Percentiles rank a stretch among this genome's conserved stretches.
phyloP scores from a whole-genome alignment of 768 basidiomycete species.

The Rhizopogon sp. region DNA sequence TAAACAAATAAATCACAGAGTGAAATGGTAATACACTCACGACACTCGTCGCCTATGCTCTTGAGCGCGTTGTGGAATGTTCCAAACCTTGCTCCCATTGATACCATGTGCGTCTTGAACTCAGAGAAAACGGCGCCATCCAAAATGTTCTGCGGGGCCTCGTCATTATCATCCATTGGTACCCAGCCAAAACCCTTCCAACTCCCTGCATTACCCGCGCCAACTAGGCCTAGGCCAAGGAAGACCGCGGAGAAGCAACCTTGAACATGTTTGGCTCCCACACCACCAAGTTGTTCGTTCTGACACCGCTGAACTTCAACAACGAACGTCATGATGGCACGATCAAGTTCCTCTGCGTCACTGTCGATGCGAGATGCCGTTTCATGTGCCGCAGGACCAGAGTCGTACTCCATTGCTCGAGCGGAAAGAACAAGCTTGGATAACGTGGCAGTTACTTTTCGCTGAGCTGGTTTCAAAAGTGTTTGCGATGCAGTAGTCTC shows the following conservation, averaged over 20 bases:
- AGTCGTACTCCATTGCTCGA: conserved; percentile 85
- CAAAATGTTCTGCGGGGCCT: conserved; percentile 42
- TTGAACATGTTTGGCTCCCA: conserved; percentile 46
- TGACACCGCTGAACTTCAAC: conserved; percentile 63
- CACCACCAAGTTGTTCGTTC: conserved; percentile 18
- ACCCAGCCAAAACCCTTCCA: conserved; percentile 91
- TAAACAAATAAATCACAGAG: conserved; percentile 3
- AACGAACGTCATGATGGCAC: conserved; percentile 64
- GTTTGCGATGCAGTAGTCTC: conserved; percentile 44
- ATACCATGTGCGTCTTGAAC: conserved; percentile 40
- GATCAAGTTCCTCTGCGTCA: conserved; percentile 72
- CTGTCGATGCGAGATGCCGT: conserved; percentile 68
- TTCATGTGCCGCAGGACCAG: conserved; percentile 54
- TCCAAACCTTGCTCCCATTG: conserved; percentile 48
- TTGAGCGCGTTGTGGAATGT: conserved; percentile 22
- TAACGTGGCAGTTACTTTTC: conserved; percentile 84
- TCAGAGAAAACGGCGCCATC: conserved; percentile 50
- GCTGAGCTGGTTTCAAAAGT: conserved; percentile 72
- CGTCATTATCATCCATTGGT: conserved; percentile 44
- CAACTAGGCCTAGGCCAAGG: conserved; percentile 74
- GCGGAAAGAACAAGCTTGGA: conserved; percentile 87
- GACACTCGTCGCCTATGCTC: conserved; percentile 13
- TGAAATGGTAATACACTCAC: conserved; percentile 15
- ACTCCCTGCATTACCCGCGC: conserved; percentile 66
- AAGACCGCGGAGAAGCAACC: conserved; percentile 59